These are phyloP conservation scores for Obelidium mucronatum DNA, from an alignment of 192 early-diverging fungal species.

Conservation along the genomic window DNA sequence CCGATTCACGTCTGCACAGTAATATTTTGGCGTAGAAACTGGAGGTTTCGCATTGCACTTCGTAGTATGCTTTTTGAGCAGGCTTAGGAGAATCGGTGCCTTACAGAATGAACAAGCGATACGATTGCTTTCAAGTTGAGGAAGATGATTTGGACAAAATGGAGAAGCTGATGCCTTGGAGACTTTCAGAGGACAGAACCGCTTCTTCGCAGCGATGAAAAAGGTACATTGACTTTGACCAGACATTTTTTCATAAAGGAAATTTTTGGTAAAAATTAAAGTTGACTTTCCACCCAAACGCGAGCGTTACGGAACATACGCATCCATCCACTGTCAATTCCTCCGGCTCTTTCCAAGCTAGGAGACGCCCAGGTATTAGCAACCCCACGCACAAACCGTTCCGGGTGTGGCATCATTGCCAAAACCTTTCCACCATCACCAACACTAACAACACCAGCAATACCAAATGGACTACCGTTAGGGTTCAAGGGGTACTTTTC, in stretches of 20 bases:
- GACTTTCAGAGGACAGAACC: constrained; percentile 10
- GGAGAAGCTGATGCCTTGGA: background rate
- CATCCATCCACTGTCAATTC: constrained; percentile 85
- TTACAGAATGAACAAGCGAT: background rate
- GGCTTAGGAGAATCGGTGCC: background rate
- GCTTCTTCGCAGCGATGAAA: constrained; percentile 3
- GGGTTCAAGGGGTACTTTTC: constrained; percentile 96
- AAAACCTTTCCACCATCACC: constrained; percentile 85
- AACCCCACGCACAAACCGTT: constrained; percentile 84
- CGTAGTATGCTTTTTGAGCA: background rate
- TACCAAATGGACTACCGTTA: constrained; percentile 87
- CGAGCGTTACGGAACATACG: constrained; percentile 94
- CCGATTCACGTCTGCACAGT: background rate
- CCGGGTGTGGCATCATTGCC: constrained; percentile 99
- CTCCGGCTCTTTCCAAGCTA: constrained; percentile 54
- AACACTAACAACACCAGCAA: constrained; percentile 82
- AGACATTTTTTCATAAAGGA: background rate
- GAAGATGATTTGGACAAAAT: constrained; percentile 13
- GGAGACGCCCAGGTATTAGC: constrained; percentile 86
- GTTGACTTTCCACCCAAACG: constrained; percentile 71
- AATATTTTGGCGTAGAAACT: background rate
- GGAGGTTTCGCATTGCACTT: background rate
- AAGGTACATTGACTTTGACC: constrained; percentile 2
- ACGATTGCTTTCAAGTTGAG: background rate
- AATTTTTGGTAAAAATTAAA: too few relatives aligned